Percentiles rank a stretch among this genome's conserved stretches.
phyloP scores from a whole-genome alignment of 768 basidiomycete species.

The Tricholoma saponaceum region DNA sequence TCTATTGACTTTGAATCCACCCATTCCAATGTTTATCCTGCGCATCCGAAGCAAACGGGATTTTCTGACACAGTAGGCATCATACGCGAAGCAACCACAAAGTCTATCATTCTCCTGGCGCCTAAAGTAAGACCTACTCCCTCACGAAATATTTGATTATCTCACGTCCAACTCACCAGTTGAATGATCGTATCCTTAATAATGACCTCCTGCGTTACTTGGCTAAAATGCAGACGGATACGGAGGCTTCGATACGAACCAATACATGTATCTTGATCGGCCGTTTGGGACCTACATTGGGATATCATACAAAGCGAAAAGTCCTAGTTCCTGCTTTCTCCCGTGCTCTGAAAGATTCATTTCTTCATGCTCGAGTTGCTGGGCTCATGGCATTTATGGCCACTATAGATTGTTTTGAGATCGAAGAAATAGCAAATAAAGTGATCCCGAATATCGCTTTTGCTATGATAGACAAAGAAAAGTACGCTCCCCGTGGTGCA shows the following conservation, averaged over 20 bases:
- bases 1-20: neutral
- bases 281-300: constrained; percentile 79
- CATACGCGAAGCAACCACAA: constrained; percentile 92
- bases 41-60: constrained; percentile 75
- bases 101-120: constrained; percentile 78
- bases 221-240: constrained; percentile 89
- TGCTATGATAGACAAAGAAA: constrained; percentile 86
- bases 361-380: constrained; percentile 91
- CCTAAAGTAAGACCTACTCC: constrained; percentile 56
- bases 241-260: constrained; percentile 93
- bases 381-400: constrained; percentile 96
- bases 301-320: constrained; percentile 88
- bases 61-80: constrained; percentile 93
- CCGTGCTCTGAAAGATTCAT: constrained; percentile 83
- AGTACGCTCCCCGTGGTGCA: constrained; percentile 40
- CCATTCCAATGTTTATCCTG: constrained; percentile 1
- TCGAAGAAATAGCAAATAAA: constrained; percentile 83
- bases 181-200: constrained; percentile 89
- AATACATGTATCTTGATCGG: constrained; percentile 97
- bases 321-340: constrained; percentile 96
- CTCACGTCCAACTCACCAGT: constrained; percentile 35
- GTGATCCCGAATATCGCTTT: constrained; percentile 85
- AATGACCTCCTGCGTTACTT: constrained; percentile 93
- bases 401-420: constrained; percentile 83
- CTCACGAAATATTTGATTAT: neutral